A percentile compares a stretch with the other conserved stretches of the same genome.
Evolutionary conservation across 2,329 filamentous ascomycete species (phyloP).

Genomic region (Trichoderma citrinoviride): DNA sequence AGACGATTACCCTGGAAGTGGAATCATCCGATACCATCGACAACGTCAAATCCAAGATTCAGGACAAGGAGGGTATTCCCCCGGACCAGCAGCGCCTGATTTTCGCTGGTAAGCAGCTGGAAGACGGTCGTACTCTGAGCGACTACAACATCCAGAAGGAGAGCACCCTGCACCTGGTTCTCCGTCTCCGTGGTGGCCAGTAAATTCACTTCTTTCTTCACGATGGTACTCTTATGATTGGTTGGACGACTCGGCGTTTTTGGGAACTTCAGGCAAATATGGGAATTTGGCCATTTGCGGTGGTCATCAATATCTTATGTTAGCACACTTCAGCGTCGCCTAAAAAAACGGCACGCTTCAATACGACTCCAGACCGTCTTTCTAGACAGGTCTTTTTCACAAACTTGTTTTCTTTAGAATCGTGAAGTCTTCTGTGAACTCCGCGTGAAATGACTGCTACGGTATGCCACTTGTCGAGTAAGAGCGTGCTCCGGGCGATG

Average conservation of each 20-base stretch:
- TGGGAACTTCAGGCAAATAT: slow-evolving; percentile 10
- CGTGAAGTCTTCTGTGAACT: background rate
- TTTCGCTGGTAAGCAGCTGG: slow-evolving; percentile 93
- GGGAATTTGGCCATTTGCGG: slow-evolving; percentile 9
- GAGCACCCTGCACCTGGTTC: slow-evolving; percentile 78
- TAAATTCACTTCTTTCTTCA: slow-evolving; percentile 26
- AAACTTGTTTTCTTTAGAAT: background rate
- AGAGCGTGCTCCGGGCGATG: background rate
- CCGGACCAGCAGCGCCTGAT: slow-evolving; percentile 95
- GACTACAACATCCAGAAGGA: slow-evolving; percentile 99
- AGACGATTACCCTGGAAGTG: slow-evolving; percentile 91
- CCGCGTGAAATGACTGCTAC: background rate
- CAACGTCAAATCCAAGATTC: slow-evolving; percentile 96
- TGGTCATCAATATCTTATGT: slow-evolving; percentile 11
- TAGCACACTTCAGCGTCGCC: slow-evolving; percentile 11
- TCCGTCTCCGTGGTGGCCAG: slow-evolving; percentile 82
- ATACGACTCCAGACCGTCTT: slow-evolving; percentile 38
- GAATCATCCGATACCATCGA: slow-evolving; percentile 91
- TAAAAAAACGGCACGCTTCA: slow-evolving; percentile 4
- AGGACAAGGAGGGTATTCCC: slow-evolving; percentile 97
- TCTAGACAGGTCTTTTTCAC: slow-evolving; percentile 36
- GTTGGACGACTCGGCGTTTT: slow-evolving; percentile 10
- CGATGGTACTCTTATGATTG: slow-evolving; percentile 12
- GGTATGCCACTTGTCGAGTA: background rate
- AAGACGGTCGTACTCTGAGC: slow-evolving; percentile 84